These are phyloP conservation scores for Modicella reniformis DNA, from an alignment of 371 early-diverging fungal species.

Conservation along the genomic window DNA sequence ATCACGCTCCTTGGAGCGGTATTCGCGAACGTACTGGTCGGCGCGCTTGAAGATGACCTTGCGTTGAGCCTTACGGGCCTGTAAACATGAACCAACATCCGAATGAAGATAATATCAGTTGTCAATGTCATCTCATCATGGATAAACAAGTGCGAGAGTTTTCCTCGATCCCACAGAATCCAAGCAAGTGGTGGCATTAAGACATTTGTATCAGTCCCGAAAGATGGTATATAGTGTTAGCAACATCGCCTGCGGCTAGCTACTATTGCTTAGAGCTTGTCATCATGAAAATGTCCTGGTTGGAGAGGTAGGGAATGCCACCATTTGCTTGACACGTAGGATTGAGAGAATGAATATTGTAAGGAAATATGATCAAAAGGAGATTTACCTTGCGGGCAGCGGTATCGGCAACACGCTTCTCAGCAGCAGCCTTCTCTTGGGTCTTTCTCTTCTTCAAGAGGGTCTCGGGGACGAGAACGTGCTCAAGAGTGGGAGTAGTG, in stretches of 20 bases:
- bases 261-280: constrained; percentile 57
- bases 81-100: not conserved
- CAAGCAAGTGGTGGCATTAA: constrained; percentile 11
- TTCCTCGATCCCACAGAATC: not conserved
- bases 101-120: constrained; percentile 9
- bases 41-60: constrained; percentile 97
- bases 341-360: not conserved
- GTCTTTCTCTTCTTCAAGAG: constrained; percentile 96
- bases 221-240: constrained; percentile 82
- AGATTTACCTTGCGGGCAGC: constrained; percentile 77
- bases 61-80: constrained; percentile 87
- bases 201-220: constrained; percentile 77
- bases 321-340: not conserved
- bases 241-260: constrained; percentile 74
- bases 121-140: constrained; percentile 19
- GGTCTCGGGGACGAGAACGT: constrained; percentile 92
- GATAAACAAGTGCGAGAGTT: not conserved
- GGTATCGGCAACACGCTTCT: constrained; percentile 72
- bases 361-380: constrained; percentile 8
- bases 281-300: constrained; percentile 59
- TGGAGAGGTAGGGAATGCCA: constrained; percentile 17
- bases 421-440: constrained; percentile 84
- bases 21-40: constrained; percentile 95
- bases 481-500: constrained; percentile 70
- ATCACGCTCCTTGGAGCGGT: constrained; percentile 87